Evolutionary conservation across 2,329 filamentous ascomycete species (phyloP).

Genomic region (Phaeomoniella chlamydospora): DNA sequence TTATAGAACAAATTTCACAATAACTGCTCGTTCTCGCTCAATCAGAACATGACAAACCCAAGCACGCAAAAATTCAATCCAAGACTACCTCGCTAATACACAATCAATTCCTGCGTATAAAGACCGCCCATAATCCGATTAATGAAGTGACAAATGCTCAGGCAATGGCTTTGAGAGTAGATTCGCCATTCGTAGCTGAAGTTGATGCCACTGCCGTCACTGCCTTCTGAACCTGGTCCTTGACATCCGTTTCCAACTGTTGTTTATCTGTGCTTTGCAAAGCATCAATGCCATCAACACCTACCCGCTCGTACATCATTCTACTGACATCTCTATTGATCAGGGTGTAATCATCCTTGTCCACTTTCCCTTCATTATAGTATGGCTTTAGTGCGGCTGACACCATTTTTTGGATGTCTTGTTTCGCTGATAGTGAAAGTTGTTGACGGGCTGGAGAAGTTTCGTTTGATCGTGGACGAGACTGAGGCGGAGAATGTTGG

Average conservation of each 20-base stretch:
- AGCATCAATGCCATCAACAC: conserved; percentile 21
- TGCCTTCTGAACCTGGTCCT: neutral
- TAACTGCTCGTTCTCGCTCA: too few relatives aligned
- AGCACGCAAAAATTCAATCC: too few relatives aligned
- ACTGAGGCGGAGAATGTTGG: conserved; percentile 30
- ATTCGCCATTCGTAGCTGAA: too few relatives aligned
- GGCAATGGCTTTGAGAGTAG: too few relatives aligned
- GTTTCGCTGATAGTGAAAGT: conserved; percentile 71
- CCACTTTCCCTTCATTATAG: conserved; percentile 66
- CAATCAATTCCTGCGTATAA: too few relatives aligned
- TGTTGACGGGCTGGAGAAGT: conserved; percentile 51
- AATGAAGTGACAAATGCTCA: too few relatives aligned
- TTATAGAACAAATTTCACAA: too few relatives aligned
- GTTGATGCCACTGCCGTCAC: too few relatives aligned
- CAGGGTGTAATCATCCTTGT: conserved; percentile 76
- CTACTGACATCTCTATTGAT: conserved; percentile 87
- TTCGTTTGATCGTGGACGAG: conserved; percentile 39
- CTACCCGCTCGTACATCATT: conserved; percentile 61
- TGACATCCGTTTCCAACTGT: conserved; percentile 9
- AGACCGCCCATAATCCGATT: too few relatives aligned
- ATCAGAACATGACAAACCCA: too few relatives aligned
- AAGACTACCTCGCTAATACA: too few relatives aligned
- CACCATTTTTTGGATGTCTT: conserved; percentile 79
- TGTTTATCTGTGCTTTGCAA: conserved; percentile 20
- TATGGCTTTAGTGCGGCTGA: conserved; percentile 67